These are phyloP conservation scores for Mortierella sp. DNA, from an alignment of 371 early-diverging fungal species.

Conservation along the genomic window DNA sequence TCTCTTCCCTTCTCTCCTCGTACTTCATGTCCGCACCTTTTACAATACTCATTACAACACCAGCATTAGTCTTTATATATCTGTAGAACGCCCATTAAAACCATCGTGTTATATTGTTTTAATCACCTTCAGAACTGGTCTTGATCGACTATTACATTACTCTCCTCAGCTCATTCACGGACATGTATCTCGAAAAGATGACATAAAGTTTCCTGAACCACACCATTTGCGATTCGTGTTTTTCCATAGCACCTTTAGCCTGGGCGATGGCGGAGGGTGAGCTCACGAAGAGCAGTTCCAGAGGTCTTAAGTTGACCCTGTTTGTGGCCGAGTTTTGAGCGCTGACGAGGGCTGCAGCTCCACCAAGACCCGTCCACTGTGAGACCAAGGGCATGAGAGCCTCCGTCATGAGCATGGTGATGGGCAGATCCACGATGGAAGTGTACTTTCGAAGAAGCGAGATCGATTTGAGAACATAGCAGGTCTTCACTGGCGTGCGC, in stretches of 20 bases:
- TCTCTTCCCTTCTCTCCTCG: background rate
- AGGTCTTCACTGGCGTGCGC: constrained; percentile 46
- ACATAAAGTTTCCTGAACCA: constrained; percentile 98
- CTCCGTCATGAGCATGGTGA: constrained; percentile 38
- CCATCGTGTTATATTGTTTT: background rate
- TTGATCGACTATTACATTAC: constrained; percentile 27
- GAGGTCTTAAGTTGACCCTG: constrained; percentile 13
- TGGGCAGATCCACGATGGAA: constrained; percentile 68
- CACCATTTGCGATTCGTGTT: constrained; percentile 89
- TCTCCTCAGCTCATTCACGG: constrained; percentile 74
- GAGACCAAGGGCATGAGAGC: constrained; percentile 38
- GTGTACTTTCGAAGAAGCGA: constrained; percentile 83
- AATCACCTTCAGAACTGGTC: background rate
- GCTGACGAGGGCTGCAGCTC: constrained; percentile 14
- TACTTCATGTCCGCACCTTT: background rate
- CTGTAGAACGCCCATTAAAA: too few relatives aligned
- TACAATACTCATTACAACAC: background rate
- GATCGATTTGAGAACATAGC: constrained; percentile 73
- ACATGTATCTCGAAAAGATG: constrained; percentile 95
- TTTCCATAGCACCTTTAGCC: constrained; percentile 80
- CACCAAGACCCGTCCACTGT: constrained; percentile 16
- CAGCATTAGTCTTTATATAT: too few relatives aligned
- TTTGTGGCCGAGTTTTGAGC: constrained; percentile 6
- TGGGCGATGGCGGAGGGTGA: constrained; percentile 57
- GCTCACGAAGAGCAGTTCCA: constrained; percentile 64